Percentiles rank a stretch among this genome's conserved stretches.
Evolutionary conservation across 164 flowering plant species (phyloP).

Genomic region (Magnolia sinica): DNA sequence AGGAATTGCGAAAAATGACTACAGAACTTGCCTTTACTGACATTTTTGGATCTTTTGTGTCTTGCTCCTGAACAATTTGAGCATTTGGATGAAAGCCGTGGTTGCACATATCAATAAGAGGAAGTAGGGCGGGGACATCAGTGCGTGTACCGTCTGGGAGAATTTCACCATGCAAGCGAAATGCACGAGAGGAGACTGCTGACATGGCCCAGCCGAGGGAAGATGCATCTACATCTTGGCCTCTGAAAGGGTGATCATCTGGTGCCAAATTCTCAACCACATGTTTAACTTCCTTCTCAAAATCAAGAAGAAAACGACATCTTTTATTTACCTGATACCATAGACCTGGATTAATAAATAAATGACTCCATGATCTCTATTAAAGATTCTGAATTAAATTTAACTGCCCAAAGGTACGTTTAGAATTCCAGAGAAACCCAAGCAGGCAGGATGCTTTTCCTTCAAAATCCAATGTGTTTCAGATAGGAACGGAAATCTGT

Average conservation of each 20-base stretch:
- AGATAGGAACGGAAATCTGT: no score
- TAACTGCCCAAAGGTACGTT: background rate
- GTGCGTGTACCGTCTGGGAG: conserved; percentile 38
- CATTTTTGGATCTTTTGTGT: conserved; percentile 29
- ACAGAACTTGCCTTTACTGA: conserved; percentile 56
- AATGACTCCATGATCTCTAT: background rate
- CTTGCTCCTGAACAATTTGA: conserved; percentile 71
- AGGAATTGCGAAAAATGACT: background rate
- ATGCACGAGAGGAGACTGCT: conserved; percentile 93
- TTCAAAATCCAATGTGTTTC: no score
- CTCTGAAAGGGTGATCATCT: conserved; percentile 71
- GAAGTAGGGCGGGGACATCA: conserved; percentile 67
- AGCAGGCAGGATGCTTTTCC: no score
- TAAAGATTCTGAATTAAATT: background rate
- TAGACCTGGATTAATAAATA: background rate
- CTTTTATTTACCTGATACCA: conserved; percentile 77
- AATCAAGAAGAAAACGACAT: conserved; percentile 88
- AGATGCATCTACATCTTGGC: conserved; percentile 76
- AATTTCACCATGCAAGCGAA: conserved; percentile 68
- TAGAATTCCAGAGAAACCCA: no score
- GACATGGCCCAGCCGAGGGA: conserved; percentile 98
- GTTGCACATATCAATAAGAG: conserved; percentile 63
- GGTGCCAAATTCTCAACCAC: conserved; percentile 40
- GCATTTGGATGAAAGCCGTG: conserved; percentile 91
- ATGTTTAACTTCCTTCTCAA: conserved; percentile 56